Conservation (phyloP, 192 early-diverging fungal species). For the Backusella circina region DNA sequence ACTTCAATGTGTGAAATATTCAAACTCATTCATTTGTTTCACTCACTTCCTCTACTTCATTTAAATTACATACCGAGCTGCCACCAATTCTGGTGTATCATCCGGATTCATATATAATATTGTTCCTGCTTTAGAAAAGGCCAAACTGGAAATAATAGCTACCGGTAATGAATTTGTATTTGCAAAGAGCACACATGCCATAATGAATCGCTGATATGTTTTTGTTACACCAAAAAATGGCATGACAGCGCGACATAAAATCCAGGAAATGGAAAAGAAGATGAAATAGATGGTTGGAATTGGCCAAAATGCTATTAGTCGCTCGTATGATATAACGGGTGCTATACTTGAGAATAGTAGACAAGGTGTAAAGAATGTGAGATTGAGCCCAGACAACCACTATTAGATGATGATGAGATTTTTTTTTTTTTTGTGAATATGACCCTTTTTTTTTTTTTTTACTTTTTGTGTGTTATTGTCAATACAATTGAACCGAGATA, state of each 20-base stretch:
- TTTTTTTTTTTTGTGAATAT: background rate
- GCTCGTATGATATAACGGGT: constrained; percentile 56
- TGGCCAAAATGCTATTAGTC: constrained; percentile 68
- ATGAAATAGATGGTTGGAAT: constrained; percentile 51
- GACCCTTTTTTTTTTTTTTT: background rate
- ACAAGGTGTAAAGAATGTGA: constrained; percentile 73
- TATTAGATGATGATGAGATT: no score
- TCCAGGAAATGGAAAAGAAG: constrained; percentile 36
- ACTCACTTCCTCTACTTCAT: background rate
- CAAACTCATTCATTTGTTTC: background rate
- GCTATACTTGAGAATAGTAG: constrained; percentile 75
- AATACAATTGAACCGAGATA: constrained; percentile 20
- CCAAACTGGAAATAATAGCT: constrained; percentile 63
- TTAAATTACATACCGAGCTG: constrained; percentile 38
- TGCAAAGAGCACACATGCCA: constrained; percentile 62
- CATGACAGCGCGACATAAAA: constrained; percentile 32
- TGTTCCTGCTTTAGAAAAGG: constrained; percentile 44
- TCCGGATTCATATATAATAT: constrained; percentile 34
- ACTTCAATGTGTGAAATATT: background rate
- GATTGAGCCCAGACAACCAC: constrained; percentile 57
- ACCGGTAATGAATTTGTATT: constrained; percentile 77
- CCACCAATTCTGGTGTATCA: constrained; percentile 44
- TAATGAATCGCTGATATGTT: constrained; percentile 56
- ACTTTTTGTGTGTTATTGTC: constrained; percentile 27
- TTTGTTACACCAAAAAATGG: constrained; percentile 39